A percentile compares a stretch with the other conserved stretches of the same genome.
phyloP scores from a whole-genome alignment of 2,329 filamentous ascomycete genomes.

The Paradendryphiella salina region DNA sequence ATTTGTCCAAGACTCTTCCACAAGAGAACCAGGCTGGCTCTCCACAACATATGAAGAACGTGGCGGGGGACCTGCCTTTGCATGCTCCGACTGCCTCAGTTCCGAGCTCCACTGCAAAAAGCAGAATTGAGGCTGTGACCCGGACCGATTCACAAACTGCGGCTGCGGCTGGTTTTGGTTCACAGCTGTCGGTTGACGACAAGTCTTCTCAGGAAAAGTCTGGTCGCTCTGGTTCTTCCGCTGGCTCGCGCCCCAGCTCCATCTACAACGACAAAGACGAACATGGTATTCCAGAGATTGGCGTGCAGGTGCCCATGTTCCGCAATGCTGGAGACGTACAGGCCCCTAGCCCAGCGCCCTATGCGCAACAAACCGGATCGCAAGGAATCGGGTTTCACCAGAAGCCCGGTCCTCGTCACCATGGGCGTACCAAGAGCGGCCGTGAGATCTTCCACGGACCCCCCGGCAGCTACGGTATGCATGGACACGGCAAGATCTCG shows the following conservation, averaged over 20 bases:
- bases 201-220: slow-evolving; percentile 30
- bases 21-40: slow-evolving; percentile 45
- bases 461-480: slow-evolving; percentile 89
- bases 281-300: slow-evolving; percentile 89
- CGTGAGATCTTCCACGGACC: slow-evolving; percentile 71
- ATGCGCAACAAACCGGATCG: slow-evolving; percentile 45
- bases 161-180: slow-evolving; percentile 81
- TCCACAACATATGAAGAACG: slow-evolving; percentile 74
- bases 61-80: slow-evolving; percentile 80
- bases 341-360: slow-evolving; percentile 79
- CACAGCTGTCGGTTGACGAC: slow-evolving; percentile 51
- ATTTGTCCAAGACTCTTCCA: slow-evolving; percentile 41
- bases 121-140: slow-evolving; percentile 80
- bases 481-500: slow-evolving; percentile 76
- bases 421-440: slow-evolving; percentile 69
- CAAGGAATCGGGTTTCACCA: slow-evolving; percentile 58
- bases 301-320: slow-evolving; percentile 90
- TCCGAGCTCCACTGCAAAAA: slow-evolving; percentile 77
- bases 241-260: slow-evolving; percentile 57
- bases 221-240: slow-evolving; percentile 40
- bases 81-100: slow-evolving; percentile 88
- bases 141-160: slow-evolving; percentile 88
- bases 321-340: slow-evolving; percentile 92
- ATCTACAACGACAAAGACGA: slow-evolving; percentile 66
- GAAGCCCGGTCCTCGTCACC: slow-evolving; percentile 58